Evolutionary conservation across 805 yeast genomes (phyloP).

Genomic region (Candida pseudofarinosa): DNA sequence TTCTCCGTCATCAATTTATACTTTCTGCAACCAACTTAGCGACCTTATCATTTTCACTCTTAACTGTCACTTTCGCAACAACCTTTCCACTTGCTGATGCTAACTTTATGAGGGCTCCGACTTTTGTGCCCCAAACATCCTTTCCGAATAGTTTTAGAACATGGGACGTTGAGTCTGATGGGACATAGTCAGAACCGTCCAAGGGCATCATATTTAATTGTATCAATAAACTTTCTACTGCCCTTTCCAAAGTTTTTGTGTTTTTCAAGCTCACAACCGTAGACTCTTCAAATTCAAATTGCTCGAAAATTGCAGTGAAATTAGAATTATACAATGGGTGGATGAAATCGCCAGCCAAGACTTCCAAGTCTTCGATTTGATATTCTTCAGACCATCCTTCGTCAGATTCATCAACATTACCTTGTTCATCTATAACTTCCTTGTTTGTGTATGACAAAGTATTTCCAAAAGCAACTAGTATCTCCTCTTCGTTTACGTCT

Average conservation of each 20-base stretch:
- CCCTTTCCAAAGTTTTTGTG: conserved; percentile 29
- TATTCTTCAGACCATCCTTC: conserved; percentile 94
- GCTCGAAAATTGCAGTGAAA: conserved; percentile 72
- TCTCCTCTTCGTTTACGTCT: conserved; percentile 39
- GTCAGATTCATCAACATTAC: conserved; percentile 57
- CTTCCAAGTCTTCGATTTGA: conserved; percentile 74
- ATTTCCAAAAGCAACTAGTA: conserved; percentile 52
- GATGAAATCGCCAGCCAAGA: conserved; percentile 79
- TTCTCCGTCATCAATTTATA: conserved; percentile 5
- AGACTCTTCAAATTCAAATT: conserved; percentile 54
- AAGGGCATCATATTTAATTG: conserved; percentile 55
- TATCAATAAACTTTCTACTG: conserved; percentile 48
- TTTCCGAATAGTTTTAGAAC: conserved; percentile 80
- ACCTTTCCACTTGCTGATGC: conserved; percentile 55
- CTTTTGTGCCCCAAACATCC: conserved; percentile 57
- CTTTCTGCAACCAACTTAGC: conserved; percentile 51
- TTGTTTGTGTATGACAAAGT: conserved; percentile 69
- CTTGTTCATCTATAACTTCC: conserved; percentile 73
- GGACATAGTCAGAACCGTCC: conserved; percentile 67
- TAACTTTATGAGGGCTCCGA: conserved; percentile 47
- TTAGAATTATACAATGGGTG: conserved; percentile 73
- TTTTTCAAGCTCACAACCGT: conserved; percentile 64
- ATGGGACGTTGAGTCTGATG: conserved; percentile 58
- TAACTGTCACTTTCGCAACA: conserved; percentile 54
- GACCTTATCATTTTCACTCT: conserved; percentile 45